These are phyloP conservation scores for Rozella allomycis DNA, from an alignment of 371 early-diverging fungal species.

Conservation along the genomic window DNA sequence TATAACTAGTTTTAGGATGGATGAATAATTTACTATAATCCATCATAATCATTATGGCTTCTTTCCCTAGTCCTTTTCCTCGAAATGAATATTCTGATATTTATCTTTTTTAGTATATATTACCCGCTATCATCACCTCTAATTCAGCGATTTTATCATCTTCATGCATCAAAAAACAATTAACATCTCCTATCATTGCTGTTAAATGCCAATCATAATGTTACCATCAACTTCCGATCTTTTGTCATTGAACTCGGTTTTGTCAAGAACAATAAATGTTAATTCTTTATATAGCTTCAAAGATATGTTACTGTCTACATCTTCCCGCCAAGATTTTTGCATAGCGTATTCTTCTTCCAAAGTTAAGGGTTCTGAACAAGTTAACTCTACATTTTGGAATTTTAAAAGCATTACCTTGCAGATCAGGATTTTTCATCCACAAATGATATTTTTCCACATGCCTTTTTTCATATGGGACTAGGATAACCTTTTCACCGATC, in stretches of 20 bases:
- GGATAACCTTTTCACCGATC: too few species aligned
- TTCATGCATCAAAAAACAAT: constrained; percentile 64
- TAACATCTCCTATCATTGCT: constrained; percentile 78
- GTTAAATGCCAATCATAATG: constrained; percentile 1
- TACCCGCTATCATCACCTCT: constrained; percentile 82
- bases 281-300: background rate
- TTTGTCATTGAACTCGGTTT: too few species aligned
- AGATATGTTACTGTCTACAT: constrained; percentile 40
- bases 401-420: constrained; percentile 27
- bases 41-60: constrained; percentile 58
- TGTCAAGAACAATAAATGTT: too few species aligned
- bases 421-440: constrained; percentile 77
- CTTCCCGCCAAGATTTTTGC: constrained; percentile 69
- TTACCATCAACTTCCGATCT: too few species aligned
- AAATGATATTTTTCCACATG: constrained; percentile 72
- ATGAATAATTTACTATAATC: constrained; percentile 31
- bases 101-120: constrained; percentile 1
- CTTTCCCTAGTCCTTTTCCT: constrained; percentile 41
- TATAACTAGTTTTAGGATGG: constrained; percentile 11
- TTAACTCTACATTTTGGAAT: constrained; percentile 40
- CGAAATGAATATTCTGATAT: constrained; percentile 6
- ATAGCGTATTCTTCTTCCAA: constrained; percentile 80
- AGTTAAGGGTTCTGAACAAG: constrained; percentile 74
- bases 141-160: constrained; percentile 48
- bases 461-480: constrained; percentile 61